phyloP scores from a whole-genome alignment of 2,329 filamentous ascomycete species.

The Stemphylium vesicarium region DNA sequence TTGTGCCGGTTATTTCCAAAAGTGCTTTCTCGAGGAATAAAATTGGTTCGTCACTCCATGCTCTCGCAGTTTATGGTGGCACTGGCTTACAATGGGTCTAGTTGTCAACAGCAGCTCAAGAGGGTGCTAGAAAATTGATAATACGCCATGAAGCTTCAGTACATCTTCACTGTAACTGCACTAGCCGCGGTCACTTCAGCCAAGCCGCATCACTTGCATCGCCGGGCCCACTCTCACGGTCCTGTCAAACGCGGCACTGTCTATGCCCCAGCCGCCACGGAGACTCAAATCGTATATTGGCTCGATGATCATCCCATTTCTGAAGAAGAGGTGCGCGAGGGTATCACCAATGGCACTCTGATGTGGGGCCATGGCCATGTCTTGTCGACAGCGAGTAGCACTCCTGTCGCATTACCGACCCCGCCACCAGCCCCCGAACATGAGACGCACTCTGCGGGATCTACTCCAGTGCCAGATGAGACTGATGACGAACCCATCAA shows the following conservation, averaged over 20 bases:
- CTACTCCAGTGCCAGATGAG: conserved; percentile 7
- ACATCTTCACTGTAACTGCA: conserved; percentile 44
- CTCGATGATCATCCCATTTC: conserved; percentile 69
- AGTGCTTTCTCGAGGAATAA: not conserved
- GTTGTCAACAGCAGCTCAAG: conserved; percentile 4
- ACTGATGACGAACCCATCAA: not conserved
- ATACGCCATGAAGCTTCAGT: conserved; percentile 45
- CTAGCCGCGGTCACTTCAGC: conserved; percentile 61
- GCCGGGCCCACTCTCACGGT: conserved; percentile 55
- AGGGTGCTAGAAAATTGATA: conserved; percentile 9
- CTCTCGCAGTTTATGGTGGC: not conserved
- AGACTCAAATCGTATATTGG: conserved; percentile 73
- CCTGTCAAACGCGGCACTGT: conserved; percentile 57
- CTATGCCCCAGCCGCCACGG: conserved; percentile 61
- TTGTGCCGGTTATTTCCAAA: not conserved
- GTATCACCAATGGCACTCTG: conserved; percentile 71
- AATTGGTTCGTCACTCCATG: conserved; percentile 15
- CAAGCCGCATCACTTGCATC: conserved; percentile 63
- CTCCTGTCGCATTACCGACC: conserved; percentile 24
- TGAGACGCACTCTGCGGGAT: conserved; percentile 5
- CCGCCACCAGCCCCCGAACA: conserved; percentile 19
- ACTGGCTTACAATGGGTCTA: conserved; percentile 16
- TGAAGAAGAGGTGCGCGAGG: conserved; percentile 69
- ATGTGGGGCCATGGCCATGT: conserved; percentile 69
- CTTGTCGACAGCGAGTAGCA: conserved; percentile 38